These are phyloP conservation scores for Ensete ventricosum DNA, from an alignment of 176 grass and related monocot genomes.

Conservation along the genomic window DNA sequence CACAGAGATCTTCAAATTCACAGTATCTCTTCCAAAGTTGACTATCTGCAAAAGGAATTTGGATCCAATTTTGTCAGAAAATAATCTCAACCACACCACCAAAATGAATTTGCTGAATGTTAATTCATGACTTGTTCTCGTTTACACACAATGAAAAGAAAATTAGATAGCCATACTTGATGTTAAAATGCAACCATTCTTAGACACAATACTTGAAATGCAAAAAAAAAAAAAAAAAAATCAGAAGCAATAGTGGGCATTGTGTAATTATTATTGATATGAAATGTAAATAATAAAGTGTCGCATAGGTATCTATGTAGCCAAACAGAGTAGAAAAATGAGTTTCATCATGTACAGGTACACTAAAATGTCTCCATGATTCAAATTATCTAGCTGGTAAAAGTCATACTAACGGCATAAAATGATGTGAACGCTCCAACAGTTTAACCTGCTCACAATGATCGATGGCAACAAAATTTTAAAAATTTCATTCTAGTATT, in stretches of 20 bases:
- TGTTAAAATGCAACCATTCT: not conserved
- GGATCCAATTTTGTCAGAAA: not conserved
- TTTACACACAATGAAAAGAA: too few relatives aligned
- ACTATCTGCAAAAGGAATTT: constrained; percentile 41
- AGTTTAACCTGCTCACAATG: too few relatives aligned
- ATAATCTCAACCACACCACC: not conserved
- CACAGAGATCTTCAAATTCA: constrained; percentile 48
- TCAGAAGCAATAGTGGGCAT: too few relatives aligned
- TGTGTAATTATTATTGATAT: not conserved
- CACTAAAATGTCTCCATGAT: too few relatives aligned
- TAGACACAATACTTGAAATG: not conserved
- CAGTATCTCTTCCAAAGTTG: constrained; percentile 53
- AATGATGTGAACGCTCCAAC: too few relatives aligned
- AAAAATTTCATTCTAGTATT: too few relatives aligned
- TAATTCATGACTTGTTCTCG: not conserved
- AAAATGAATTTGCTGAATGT: not conserved
- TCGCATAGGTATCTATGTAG: not conserved
- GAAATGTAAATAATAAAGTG: not conserved
- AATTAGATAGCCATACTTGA: too few relatives aligned
- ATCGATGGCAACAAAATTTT: too few relatives aligned
- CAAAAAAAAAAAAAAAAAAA: not conserved
- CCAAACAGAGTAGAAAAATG: not conserved
- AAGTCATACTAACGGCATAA: too few relatives aligned
- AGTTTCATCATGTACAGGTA: too few relatives aligned
- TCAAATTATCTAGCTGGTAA: too few relatives aligned